Base-by-base conservation (phyloP, 164 flowering plant species). In the Taxillus chinensis region DNA sequence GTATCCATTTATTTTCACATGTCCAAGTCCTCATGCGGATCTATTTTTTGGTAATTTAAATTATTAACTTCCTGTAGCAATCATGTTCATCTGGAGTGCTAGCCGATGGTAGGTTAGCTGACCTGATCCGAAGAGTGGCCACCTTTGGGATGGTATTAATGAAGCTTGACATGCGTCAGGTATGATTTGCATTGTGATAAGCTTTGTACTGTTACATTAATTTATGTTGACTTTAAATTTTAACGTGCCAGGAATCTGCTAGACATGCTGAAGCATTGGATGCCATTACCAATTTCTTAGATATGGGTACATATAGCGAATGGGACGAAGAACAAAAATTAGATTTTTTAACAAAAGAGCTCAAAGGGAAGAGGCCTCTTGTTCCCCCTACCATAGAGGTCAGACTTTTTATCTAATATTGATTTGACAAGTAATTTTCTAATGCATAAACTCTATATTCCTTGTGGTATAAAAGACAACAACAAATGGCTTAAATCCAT, bases 111-210 rank as follows among this genome's bases (percentile, higher is more conserved):
- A 78, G 91, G 53, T 89, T 92, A 42, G 90, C 90, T 64, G 98
- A 92, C 67, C 68, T 92, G 67, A 92, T 92, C 42, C 76, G 96
- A 52, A 85, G 93, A 76, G 98, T 87, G 71, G 79, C 95, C 69
- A 80, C 90, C 17, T 92, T 92, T 73, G 96, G 98, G 39, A 89
- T 86, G 87, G 82, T 81, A 54, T 67, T 87, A 59, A 87, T 92
- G 96, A 92, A 92, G 83, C 92, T 92, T 37, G 98, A 92, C 70
- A 78, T 92, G 74, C 98, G 98, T 55, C 98, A 92, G 96, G 98
- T 89, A 40, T 61, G 65, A 48, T 55, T 60, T 61, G 8, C 59
- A 61, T 65, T 60, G 2, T 17, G 41, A 15, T 45, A 7, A 45
- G 41, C 45, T 60, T 43, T 39, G 39, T 55, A 40, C 41, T 50